phyloP scores from a whole-genome alignment of 2,329 filamentous ascomycete genomes.

The Phoma sp. region DNA sequence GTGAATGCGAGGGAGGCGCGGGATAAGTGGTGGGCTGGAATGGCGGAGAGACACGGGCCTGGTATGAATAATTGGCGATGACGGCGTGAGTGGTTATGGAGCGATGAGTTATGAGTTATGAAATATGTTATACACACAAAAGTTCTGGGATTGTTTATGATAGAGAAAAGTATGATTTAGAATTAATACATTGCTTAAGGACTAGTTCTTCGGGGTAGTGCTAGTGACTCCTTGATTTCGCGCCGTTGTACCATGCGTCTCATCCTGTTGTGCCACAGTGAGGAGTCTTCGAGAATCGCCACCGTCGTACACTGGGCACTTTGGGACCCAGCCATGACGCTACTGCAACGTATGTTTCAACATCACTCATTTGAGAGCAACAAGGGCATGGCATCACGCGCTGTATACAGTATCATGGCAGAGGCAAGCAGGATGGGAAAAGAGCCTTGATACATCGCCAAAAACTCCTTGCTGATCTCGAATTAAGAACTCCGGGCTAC shows the following conservation, averaged over 20 bases:
- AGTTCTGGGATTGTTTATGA: too few relatives aligned
- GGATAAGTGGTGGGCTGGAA: neutral
- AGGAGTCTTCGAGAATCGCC: neutral
- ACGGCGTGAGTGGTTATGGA: neutral
- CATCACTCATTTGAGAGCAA: neutral
- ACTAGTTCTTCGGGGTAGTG: too few relatives aligned
- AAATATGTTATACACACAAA: too few relatives aligned
- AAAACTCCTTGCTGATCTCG: slow-evolving; percentile 11
- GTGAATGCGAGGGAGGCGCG: neutral
- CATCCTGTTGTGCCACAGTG: neutral
- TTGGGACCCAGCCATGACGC: neutral
- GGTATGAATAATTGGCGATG: neutral
- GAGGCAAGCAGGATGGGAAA: neutral
- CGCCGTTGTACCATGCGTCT: neutral
- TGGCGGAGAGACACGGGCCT: neutral
- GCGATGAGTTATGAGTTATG: too few relatives aligned
- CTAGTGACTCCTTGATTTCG: neutral
- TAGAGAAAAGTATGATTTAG: too few relatives aligned
- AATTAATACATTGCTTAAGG: too few relatives aligned
- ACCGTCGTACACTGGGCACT: neutral
- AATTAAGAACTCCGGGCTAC: slow-evolving; percentile 18
- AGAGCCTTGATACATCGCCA: neutral
- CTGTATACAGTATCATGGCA: neutral
- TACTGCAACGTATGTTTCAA: slow-evolving; percentile 1
- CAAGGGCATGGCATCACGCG: neutral